phyloP scores from a whole-genome alignment of 805 yeast genomes.

The Zygoascus ofunaensis region DNA sequence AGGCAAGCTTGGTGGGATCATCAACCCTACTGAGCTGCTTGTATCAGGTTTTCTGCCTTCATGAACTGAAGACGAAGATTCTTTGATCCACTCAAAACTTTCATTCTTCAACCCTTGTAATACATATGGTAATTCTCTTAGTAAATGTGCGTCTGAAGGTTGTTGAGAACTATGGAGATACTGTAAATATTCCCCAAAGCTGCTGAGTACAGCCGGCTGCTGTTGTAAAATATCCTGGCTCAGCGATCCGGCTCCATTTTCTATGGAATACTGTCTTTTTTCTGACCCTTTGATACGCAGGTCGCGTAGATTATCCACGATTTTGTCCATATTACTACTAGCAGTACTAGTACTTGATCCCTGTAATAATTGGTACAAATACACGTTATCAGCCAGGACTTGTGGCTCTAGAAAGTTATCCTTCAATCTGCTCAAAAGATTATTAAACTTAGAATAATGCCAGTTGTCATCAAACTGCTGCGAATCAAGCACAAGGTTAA shows the following conservation, averaged over 20 bases:
- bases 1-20: slow-evolving; percentile 31
- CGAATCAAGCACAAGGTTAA: neutral
- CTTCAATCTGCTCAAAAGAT: neutral
- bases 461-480: neutral
- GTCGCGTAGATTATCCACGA: neutral
- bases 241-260: neutral
- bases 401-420: neutral
- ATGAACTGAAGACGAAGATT: neutral
- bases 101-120: slow-evolving; percentile 25
- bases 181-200: slow-evolving; percentile 7
- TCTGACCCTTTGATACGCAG: neutral
- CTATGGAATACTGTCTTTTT: neutral
- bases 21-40: slow-evolving; percentile 6
- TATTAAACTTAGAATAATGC: neutral
- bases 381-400: neutral
- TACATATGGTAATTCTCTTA: slow-evolving; percentile 25
- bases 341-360: neutral
- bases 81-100: slow-evolving; percentile 13
- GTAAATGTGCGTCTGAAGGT: slow-evolving; percentile 8
- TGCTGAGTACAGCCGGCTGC: neutral
- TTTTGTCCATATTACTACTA: neutral
- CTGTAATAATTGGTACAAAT: slow-evolving; percentile 1
- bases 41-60: no score
- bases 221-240: neutral
- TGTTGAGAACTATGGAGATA: slow-evolving; percentile 12